These are phyloP conservation scores for Pterulicium gracile DNA, from an alignment of 1,284 basidiomycete genomes.

Conservation along the genomic window DNA sequence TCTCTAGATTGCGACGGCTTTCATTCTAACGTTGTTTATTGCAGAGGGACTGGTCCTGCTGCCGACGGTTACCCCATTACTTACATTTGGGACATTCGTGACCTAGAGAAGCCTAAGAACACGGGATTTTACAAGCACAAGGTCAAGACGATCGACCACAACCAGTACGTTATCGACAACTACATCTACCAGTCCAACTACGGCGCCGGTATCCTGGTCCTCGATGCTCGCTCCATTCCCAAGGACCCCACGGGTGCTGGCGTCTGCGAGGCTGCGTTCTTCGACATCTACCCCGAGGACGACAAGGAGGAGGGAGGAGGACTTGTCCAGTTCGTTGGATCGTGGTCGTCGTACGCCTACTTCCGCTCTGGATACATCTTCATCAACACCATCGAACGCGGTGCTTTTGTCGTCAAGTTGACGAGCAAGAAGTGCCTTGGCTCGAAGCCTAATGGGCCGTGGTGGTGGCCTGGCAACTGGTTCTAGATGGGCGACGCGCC, in stretches of 20 bases:
- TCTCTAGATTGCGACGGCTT: no score
- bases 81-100: slow-evolving; percentile 20
- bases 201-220: slow-evolving; percentile 17
- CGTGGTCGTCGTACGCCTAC: slow-evolving; percentile 12
- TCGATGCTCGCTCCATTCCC: slow-evolving; percentile 16
- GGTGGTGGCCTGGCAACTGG: no score
- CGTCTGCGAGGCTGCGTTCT: slow-evolving; percentile 13
- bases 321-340: slow-evolving; percentile 13
- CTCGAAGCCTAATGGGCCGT: no score
- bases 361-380: slow-evolving; percentile 15
- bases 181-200: no score
- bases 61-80: slow-evolving; percentile 16
- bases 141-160: slow-evolving; percentile 17
- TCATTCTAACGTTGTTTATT: no score
- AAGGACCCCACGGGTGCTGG: slow-evolving; percentile 13
- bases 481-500: no score
- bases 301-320: slow-evolving; percentile 11
- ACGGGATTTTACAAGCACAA: slow-evolving; percentile 16
- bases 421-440: no score
- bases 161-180: slow-evolving; percentile 18
- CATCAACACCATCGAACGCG: slow-evolving; percentile 16
- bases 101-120: slow-evolving; percentile 14
- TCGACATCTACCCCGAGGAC: slow-evolving; percentile 14
- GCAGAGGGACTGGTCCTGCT: slow-evolving; percentile 13
- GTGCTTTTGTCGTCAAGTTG: slow-evolving; percentile 5